Conservation (phyloP, 768 basidiomycete species). For the Serpula lacrymans region DNA sequence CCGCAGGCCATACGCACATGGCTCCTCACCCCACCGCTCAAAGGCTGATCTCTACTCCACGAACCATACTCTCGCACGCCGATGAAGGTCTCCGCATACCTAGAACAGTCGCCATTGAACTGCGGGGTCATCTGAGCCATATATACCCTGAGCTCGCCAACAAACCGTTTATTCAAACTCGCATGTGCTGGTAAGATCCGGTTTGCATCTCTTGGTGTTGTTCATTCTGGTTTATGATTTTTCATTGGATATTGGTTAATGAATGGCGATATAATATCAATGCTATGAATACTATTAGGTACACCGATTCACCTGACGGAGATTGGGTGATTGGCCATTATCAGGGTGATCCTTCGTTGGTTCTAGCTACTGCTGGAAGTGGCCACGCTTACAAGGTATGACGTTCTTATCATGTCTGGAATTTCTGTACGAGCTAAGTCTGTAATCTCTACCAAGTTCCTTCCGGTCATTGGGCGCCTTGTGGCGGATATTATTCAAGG, state of each 20-base stretch:
- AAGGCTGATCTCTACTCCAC: constrained; percentile 63
- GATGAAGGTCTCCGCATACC: constrained; percentile 61
- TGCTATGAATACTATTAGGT: constrained; percentile 47
- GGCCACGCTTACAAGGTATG: constrained; percentile 85
- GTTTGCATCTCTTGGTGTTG: neutral
- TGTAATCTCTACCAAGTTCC: constrained; percentile 53
- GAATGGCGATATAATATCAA: neutral
- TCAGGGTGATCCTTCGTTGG: constrained; percentile 51
- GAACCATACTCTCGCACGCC: constrained; percentile 65
- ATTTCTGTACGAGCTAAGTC: neutral
- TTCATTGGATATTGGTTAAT: neutral
- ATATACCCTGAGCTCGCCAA: constrained; percentile 78
- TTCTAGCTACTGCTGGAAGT: constrained; percentile 85
- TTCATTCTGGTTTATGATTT: neutral
- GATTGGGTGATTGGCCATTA: constrained; percentile 88
- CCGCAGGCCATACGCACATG: constrained; percentile 62
- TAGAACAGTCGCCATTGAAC: constrained; percentile 38
- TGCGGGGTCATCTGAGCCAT: constrained; percentile 50
- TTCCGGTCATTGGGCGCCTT: constrained; percentile 78
- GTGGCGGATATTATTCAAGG: constrained; percentile 72
- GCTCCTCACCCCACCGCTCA: constrained; percentile 23
- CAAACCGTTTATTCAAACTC: constrained; percentile 66
- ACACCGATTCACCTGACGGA: constrained; percentile 81
- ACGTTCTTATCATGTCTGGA: neutral
- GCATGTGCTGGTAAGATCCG: constrained; percentile 79